Conservation (phyloP, 2,329 filamentous ascomycete genomes). For the Knoxdaviesia capensis region DNA sequence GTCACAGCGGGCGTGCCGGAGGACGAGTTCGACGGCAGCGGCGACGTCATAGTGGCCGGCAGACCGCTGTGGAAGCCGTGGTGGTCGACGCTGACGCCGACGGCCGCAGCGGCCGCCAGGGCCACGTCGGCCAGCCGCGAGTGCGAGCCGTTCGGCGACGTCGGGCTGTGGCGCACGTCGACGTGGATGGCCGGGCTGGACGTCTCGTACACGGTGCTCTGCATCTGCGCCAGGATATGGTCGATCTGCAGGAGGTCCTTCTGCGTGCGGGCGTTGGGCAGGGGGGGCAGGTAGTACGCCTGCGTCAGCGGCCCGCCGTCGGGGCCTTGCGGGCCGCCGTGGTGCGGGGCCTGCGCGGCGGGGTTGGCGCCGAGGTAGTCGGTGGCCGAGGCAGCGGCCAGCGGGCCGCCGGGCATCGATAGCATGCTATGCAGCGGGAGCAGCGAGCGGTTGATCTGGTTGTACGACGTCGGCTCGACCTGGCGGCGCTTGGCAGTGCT, state of each 20-base stretch:
- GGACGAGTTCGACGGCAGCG: conserved; percentile 35
- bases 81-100: conserved; percentile 10
- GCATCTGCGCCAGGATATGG: conserved; percentile 87
- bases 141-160: conserved; percentile 22
- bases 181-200: conserved; percentile 65
- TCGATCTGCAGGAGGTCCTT: conserved; percentile 87
- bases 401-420: conserved; percentile 33
- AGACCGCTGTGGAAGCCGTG: conserved; percentile 16
- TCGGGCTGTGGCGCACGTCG: conserved; percentile 40
- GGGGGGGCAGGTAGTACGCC: conserved; percentile 65
- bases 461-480: conserved; percentile 76
- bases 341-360: conserved; percentile 27
- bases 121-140: conserved; percentile 12
- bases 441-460: conserved; percentile 75
- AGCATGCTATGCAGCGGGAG: conserved; percentile 59
- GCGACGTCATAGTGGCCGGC: conserved; percentile 39
- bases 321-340: conserved; percentile 33
- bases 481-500: conserved; percentile 79
- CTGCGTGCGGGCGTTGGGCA: conserved; percentile 79
- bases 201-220: conserved; percentile 88
- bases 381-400: conserved; percentile 19
- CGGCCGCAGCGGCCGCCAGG: conserved; percentile 8
- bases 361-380: conserved; percentile 31
- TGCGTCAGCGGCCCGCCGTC: conserved; percentile 40
- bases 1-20: conserved; percentile 59